phyloP scores from a whole-genome alignment of 1,284 basidiomycete genomes.

The Rhodotorula sp. region DNA sequence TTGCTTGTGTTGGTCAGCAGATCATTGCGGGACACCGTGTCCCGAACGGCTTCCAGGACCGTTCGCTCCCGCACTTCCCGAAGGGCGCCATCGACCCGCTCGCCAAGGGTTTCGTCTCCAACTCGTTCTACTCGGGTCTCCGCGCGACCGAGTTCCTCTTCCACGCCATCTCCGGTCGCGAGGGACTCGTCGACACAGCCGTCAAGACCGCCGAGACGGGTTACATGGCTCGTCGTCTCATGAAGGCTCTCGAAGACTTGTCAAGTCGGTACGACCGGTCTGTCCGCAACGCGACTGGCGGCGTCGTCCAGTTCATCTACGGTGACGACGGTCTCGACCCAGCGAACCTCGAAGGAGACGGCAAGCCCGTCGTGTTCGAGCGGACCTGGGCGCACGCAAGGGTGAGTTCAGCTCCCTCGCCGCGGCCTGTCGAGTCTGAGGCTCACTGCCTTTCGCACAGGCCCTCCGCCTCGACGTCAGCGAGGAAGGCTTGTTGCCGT shows the following conservation, averaged over 20 bases:
- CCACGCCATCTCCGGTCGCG: slow-evolving; percentile 97
- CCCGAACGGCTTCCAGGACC: slow-evolving; percentile 98
- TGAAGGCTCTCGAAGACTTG: slow-evolving; percentile 98
- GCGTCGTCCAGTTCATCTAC: slow-evolving; percentile 96
- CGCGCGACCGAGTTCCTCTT: slow-evolving; percentile 95
- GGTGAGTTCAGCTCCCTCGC: slow-evolving; percentile 54
- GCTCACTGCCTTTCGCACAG: slow-evolving; percentile 49
- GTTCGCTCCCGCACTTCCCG: slow-evolving; percentile 95
- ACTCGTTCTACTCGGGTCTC: slow-evolving; percentile 92
- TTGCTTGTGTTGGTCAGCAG: slow-evolving; percentile 98
- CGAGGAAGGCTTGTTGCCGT: slow-evolving; percentile 73
- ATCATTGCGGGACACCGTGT: slow-evolving; percentile 98
- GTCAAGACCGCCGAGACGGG: slow-evolving; percentile 99
- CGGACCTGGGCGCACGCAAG: slow-evolving; percentile 85
- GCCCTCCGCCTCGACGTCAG: slow-evolving; percentile 53
- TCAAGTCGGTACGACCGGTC: slow-evolving; percentile 95
- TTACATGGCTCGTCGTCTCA: slow-evolving; percentile 97
- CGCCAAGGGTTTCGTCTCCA: slow-evolving; percentile 96
- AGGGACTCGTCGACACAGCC: slow-evolving; percentile 97
- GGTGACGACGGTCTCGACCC: slow-evolving; percentile 98
- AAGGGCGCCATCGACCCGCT: slow-evolving; percentile 97
- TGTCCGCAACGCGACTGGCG: slow-evolving; percentile 93
- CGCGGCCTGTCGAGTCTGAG: not conserved
- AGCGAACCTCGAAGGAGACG: slow-evolving; percentile 82
- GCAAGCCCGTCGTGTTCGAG: slow-evolving; percentile 83